A percentile compares a stretch with the other conserved stretches of the same genome.
phyloP scores from a whole-genome alignment of 2,329 filamentous ascomycete species.

The Ilyonectria destructans region DNA sequence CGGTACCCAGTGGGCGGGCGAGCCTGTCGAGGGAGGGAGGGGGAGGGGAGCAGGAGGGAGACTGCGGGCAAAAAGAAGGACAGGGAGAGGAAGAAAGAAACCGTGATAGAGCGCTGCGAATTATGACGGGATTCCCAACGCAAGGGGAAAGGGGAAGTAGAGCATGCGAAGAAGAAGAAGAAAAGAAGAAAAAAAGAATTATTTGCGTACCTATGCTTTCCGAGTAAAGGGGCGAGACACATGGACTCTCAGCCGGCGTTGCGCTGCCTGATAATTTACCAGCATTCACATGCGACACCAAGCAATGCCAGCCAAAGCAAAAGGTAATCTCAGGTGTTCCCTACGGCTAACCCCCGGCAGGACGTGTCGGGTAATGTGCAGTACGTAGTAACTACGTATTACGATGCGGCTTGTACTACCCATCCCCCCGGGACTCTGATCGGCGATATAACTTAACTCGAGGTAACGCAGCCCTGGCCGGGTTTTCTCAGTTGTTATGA shows the following conservation, averaged over 20 bases:
- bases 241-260: background rate
- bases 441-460: constrained; percentile 21
- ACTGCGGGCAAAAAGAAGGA: background rate
- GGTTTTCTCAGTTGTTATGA: background rate
- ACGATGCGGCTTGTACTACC: constrained; percentile 1
- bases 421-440: constrained; percentile 19
- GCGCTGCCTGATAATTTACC: constrained; percentile 6
- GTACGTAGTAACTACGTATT: background rate
- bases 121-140: background rate
- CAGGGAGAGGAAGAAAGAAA: background rate
- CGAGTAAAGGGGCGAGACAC: constrained; percentile 9
- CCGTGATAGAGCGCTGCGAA: background rate
- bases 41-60: background rate
- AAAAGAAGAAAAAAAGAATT: background rate
- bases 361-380: constrained; percentile 12
- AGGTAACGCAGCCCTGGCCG: constrained; percentile 8
- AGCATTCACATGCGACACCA: constrained; percentile 21
- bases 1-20: constrained; percentile 21
- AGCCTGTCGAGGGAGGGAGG: background rate
- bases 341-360: background rate
- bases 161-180: background rate
- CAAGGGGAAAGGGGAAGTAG: constrained; percentile 6
- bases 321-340: constrained; percentile 7
- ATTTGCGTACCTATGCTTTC: background rate
- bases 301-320: constrained; percentile 8